A percentile compares a stretch with the other conserved stretches of the same genome.
phyloP scores from a whole-genome alignment of 179 eudicot genomes.

The Patellifolia procumbens region DNA sequence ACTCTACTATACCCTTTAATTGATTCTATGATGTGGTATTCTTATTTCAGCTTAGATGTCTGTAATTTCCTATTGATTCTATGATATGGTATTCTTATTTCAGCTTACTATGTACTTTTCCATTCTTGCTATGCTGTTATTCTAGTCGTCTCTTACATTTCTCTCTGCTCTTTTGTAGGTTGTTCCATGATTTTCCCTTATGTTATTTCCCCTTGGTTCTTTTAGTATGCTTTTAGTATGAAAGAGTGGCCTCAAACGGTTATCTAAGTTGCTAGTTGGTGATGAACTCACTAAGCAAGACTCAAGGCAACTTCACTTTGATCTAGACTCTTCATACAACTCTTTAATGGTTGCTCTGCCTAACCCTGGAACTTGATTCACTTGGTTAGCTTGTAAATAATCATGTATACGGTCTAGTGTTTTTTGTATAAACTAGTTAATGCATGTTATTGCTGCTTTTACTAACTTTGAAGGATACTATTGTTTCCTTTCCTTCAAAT shows the following conservation, averaged over 20 bases:
- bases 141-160: too few species aligned
- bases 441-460: conserved; percentile 12
- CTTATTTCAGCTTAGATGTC: too few species aligned
- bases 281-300: conserved; percentile 95
- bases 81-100: too few species aligned
- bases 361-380: conserved; percentile 54
- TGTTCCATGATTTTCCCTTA: too few species aligned
- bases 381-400: conserved; percentile 47
- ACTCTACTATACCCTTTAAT: too few species aligned
- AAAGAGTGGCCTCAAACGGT: conserved; percentile 78
- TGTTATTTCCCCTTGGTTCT: too few species aligned
- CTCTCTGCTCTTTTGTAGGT: too few species aligned
- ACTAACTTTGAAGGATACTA: conserved; percentile 2
- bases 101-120: too few species aligned
- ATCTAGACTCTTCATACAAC: conserved; percentile 91
- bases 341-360: conserved; percentile 93
- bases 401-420: neutral
- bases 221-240: too few species aligned
- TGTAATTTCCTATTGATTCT: too few species aligned
- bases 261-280: conserved; percentile 84
- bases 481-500: neutral
- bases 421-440: conserved; percentile 22
- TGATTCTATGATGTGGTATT: too few species aligned
- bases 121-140: too few species aligned
- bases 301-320: conserved; percentile 88